Percentiles rank a stretch among this genome's conserved stretches.
Evolutionary conservation across 1,139 yeast genomes (phyloP).

Genomic region (Suhomyces terraborum): DNA sequence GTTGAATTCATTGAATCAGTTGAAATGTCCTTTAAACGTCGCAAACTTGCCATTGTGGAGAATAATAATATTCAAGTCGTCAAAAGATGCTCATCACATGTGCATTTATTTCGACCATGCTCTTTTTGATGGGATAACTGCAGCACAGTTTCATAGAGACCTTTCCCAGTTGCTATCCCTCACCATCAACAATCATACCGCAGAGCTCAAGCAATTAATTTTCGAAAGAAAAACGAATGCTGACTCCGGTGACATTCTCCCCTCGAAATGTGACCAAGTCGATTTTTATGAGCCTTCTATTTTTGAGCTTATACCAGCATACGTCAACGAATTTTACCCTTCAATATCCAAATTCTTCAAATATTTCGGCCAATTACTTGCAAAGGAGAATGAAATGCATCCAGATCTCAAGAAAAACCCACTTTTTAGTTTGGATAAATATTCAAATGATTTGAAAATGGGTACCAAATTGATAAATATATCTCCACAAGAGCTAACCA

Average conservation of each 20-base stretch:
- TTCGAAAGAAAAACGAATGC: slow-evolving; percentile 3
- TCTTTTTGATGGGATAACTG: slow-evolving; percentile 20
- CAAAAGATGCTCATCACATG: slow-evolving; percentile 11
- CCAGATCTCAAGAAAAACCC: neutral
- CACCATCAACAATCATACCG: slow-evolving; percentile 1
- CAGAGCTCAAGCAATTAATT: neutral
- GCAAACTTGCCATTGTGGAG: slow-evolving; percentile 33
- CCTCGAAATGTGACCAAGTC: neutral
- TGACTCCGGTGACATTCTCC: neutral
- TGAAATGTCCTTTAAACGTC: slow-evolving; percentile 19
- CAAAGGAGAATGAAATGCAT: slow-evolving; percentile 1
- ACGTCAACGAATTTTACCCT: neutral
- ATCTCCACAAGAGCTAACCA: slow-evolving; percentile 9
- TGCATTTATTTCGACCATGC: slow-evolving; percentile 17
- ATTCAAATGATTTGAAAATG: slow-evolving; percentile 7
- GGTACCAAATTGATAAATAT: slow-evolving; percentile 14
- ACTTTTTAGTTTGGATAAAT: neutral
- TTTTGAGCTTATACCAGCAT: neutral
- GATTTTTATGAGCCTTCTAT: neutral
- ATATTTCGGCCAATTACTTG: neutral
- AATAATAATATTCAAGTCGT: slow-evolving; percentile 21
- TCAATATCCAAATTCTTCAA: neutral
- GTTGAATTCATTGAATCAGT: slow-evolving; percentile 22
- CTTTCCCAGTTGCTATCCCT: slow-evolving; percentile 15
- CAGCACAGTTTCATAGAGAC: slow-evolving; percentile 18